Conservation (phyloP, 2,329 filamentous ascomycete species). For the Fusarium tuaranense region DNA sequence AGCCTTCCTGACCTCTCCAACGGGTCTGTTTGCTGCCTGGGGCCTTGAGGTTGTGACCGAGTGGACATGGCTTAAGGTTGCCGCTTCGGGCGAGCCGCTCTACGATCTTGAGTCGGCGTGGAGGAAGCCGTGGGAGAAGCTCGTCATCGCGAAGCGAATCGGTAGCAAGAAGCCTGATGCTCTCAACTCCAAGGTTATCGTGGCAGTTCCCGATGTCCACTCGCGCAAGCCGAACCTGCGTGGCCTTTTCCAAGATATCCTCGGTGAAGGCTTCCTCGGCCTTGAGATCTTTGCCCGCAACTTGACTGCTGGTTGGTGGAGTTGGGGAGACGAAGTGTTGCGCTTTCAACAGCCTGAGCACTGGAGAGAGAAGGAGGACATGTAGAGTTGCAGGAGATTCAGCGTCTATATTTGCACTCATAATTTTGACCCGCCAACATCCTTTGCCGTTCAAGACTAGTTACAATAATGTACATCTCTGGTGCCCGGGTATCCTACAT, state of each 20-base stretch:
- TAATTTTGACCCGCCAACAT: constrained; percentile 39
- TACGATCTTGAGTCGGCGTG: constrained; percentile 69
- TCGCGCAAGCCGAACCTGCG: constrained; percentile 82
- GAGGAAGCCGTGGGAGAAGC: constrained; percentile 82
- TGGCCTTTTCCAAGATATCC: constrained; percentile 65
- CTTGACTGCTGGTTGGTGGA: constrained; percentile 81
- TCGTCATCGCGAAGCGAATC: constrained; percentile 69
- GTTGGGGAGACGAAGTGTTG: constrained; percentile 80
- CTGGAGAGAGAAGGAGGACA: constrained; percentile 54
- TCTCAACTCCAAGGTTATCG: constrained; percentile 64
- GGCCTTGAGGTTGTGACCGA: constrained; percentile 74
- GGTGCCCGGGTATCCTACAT: constrained; percentile 45
- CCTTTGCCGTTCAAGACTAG: constrained; percentile 37
- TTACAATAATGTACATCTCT: constrained; percentile 50
- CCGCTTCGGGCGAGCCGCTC: constrained; percentile 72
- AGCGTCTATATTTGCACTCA: constrained; percentile 41
- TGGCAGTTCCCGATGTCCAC: constrained; percentile 80
- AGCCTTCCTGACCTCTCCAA: constrained; percentile 62
- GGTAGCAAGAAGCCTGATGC: constrained; percentile 43
- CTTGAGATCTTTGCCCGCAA: constrained; percentile 84
- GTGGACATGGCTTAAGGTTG: constrained; percentile 85
- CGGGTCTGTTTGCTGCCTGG: constrained; percentile 74
- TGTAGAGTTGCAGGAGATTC: constrained; percentile 22
- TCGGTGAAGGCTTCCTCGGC: constrained; percentile 64
- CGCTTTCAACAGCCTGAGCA: constrained; percentile 72